Base-by-base conservation (phyloP, 176 grass and related monocot genomes). In the Triticum aestivum region DNA sequence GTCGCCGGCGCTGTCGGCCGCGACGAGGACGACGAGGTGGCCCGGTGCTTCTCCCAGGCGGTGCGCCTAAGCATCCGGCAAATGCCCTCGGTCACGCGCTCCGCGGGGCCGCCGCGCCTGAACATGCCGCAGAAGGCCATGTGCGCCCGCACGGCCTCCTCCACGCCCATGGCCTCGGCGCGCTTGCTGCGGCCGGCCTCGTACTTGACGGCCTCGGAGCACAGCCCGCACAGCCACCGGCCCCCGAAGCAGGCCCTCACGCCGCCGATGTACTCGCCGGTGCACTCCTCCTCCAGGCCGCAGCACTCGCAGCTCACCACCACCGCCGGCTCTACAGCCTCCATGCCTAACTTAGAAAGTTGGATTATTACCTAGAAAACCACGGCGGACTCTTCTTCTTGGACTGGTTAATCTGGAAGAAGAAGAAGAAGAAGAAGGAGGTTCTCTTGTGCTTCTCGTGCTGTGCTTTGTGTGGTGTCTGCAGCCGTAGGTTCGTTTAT, bases 201-300 rank as follows among this genome's bases (percentile, higher is more conserved):
- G 66, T 98, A 92, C 64, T 90, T 90, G 41, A 98, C 93, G 2
- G 90, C 85, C 85, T 98, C 93, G 37, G 87, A 89, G 79, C 96
- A 95, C 6, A 98, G 90, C 4, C 96, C 96, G 61, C 93, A 95
- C 23, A 98, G 85, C 96, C 91, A 98, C 85, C 86, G 68, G 2
- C 96, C 96, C 0, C 82, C 81, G 72, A 92, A 95, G 77, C 79
- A 80, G 8, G 49, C 89, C 67, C 88, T 77, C 58, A 95, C 93
- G 29, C 29, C 29, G 29, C 29, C 29, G 29, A 29, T 29, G 29
- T 29, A 29, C 29, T 29, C 29, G 29, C 29, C 29, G 29, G 29
- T 29, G 29, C 29, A 29, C 29, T 29, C 29, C 29, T 29, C 29
- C 29, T 29, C 29, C 29, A 29, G 29, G 29, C 29, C 29, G 29